These are phyloP conservation scores for Entoloma clypeatum DNA, from an alignment of 1,284 basidiomycete genomes.

Conservation along the genomic window DNA sequence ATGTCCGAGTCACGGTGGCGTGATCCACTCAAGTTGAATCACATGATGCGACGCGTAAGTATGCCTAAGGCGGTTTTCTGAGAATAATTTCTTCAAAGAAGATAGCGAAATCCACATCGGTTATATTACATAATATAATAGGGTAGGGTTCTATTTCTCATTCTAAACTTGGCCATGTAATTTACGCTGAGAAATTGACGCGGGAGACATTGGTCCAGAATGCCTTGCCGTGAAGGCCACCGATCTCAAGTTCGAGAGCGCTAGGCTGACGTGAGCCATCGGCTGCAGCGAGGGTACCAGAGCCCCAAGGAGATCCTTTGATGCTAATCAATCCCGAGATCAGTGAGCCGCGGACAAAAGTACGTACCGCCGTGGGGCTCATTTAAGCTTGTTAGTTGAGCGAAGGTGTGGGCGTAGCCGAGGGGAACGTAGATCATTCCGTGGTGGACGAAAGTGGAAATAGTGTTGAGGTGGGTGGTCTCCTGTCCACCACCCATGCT, in stretches of 20 bases:
- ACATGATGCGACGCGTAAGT: too few relatives aligned
- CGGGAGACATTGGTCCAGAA: too few relatives aligned
- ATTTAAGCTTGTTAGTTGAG: conserved; percentile 53
- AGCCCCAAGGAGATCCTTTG: conserved; percentile 64
- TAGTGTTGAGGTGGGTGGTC: conserved; percentile 55
- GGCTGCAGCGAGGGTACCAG: conserved; percentile 59
- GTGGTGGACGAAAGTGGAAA: conserved; percentile 81
- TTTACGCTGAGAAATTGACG: too few relatives aligned
- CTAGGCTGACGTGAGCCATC: conserved; percentile 69
- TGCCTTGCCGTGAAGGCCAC: too few relatives aligned
- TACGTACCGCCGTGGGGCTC: conserved; percentile 70
- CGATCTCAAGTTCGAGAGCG: conserved; percentile 62
- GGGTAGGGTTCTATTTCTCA: too few relatives aligned
- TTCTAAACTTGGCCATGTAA: too few relatives aligned
- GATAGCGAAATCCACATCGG: too few relatives aligned
- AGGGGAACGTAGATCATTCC: conserved; percentile 78
- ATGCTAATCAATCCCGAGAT: neutral
- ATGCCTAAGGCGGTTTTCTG: too few relatives aligned
- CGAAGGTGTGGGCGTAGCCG: conserved; percentile 63
- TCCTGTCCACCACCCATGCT: conserved; percentile 73
- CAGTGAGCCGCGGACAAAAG: neutral
- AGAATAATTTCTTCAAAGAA: too few relatives aligned
- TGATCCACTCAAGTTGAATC: neutral
- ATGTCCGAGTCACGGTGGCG: neutral
- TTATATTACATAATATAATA: too few relatives aligned